Conservation (phyloP, 2,329 filamentous ascomycete species). For the Ramichloridium luteum region DNA sequence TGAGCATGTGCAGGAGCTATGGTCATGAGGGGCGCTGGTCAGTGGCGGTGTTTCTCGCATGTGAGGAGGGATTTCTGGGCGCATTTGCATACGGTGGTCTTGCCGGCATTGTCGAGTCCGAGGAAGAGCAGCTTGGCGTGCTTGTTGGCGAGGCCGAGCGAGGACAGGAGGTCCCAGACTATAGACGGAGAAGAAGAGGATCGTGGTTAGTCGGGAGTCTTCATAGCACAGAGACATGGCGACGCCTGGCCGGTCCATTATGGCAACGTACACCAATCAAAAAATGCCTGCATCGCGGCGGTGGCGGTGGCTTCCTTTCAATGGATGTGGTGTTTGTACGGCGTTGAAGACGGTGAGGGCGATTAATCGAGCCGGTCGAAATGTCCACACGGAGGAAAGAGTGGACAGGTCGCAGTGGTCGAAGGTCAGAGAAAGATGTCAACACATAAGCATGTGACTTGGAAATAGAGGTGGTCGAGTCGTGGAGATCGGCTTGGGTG, state of each 20-base stretch:
- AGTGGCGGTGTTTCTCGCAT: slow-evolving; percentile 1
- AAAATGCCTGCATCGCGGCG: not conserved
- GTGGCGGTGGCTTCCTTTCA: too few relatives aligned
- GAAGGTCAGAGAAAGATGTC: too few relatives aligned
- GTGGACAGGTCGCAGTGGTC: too few relatives aligned
- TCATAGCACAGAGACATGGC: not conserved
- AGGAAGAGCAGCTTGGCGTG: slow-evolving; percentile 91
- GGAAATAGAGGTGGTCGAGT: too few relatives aligned
- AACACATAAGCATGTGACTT: too few relatives aligned
- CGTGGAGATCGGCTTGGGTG: too few relatives aligned
- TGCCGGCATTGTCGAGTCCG: slow-evolving; percentile 86
- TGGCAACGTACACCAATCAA: not conserved
- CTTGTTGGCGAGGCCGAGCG: slow-evolving; percentile 83
- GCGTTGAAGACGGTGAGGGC: too few relatives aligned
- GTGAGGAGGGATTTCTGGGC: not conserved
- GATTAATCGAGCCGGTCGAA: too few relatives aligned
- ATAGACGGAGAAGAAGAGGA: slow-evolving; percentile 3
- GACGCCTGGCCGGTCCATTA: not conserved
- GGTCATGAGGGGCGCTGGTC: slow-evolving; percentile 5
- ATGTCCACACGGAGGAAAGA: too few relatives aligned
- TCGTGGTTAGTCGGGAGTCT: not conserved
- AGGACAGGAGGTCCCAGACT: slow-evolving; percentile 87
- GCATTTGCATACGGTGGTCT: slow-evolving; percentile 52
- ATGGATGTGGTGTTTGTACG: too few relatives aligned
- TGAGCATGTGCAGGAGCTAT: slow-evolving; percentile 77